These are phyloP conservation scores for Aspergillus aculeatinus DNA, from an alignment of 2,329 filamentous ascomycete species.

Conservation along the genomic window DNA sequence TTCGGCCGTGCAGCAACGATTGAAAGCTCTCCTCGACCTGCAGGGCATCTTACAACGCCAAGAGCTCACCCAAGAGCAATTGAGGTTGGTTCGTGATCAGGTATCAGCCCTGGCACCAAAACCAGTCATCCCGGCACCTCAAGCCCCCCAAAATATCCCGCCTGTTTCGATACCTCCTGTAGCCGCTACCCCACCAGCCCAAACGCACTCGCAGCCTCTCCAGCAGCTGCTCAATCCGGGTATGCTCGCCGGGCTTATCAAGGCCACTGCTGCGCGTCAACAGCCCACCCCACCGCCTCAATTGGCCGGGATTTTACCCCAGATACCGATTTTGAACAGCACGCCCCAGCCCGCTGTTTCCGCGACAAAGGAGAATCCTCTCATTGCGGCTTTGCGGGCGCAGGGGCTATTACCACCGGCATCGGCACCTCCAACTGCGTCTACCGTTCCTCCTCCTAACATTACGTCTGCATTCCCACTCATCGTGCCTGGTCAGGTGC, in stretches of 20 bases:
- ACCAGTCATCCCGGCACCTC: slow-evolving; percentile 20
- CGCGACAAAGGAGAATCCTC: slow-evolving; percentile 54
- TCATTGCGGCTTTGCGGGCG: slow-evolving; percentile 67
- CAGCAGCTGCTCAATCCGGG: slow-evolving; percentile 43
- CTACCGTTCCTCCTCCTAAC: slow-evolving; percentile 37
- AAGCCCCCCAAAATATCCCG: slow-evolving; percentile 20
- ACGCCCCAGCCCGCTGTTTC: slow-evolving; percentile 51
- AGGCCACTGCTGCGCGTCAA: slow-evolving; percentile 43
- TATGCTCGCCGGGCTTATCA: slow-evolving; percentile 47
- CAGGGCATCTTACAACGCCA: slow-evolving; percentile 76
- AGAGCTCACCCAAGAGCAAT: slow-evolving; percentile 74
- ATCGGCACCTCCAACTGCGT: slow-evolving; percentile 43
- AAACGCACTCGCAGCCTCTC: slow-evolving; percentile 37
- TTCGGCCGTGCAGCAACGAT: slow-evolving; percentile 69
- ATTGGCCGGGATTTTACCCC: slow-evolving; percentile 44
- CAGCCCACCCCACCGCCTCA: slow-evolving; percentile 49
- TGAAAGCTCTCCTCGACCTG: slow-evolving; percentile 82
- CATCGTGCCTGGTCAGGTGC: slow-evolving; percentile 39
- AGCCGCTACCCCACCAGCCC: slow-evolving; percentile 42
- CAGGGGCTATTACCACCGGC: slow-evolving; percentile 63
- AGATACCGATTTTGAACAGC: slow-evolving; percentile 57
- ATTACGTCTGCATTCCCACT: slow-evolving; percentile 42
- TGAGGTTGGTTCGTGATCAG: slow-evolving; percentile 81
- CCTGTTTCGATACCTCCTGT: slow-evolving; percentile 36
- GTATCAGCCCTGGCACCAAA: slow-evolving; percentile 69